These are phyloP conservation scores for Saccharomyces hybrid DNA, from an alignment of 1,139 yeast genomes.

Conservation along the genomic window DNA sequence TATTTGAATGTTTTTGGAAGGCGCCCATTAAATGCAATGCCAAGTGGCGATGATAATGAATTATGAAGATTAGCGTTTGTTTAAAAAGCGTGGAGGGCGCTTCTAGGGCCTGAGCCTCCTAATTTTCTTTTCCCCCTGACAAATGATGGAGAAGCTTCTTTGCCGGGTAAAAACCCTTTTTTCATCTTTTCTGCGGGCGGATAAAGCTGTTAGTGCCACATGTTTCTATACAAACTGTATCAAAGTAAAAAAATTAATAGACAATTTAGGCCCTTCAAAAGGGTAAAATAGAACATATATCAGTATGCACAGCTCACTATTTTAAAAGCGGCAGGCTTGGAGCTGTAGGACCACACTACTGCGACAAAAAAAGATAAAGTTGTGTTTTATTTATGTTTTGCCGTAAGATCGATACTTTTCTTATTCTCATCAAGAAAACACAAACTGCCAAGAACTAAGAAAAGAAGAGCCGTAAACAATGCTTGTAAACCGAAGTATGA, in stretches of 20 bases:
- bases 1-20: background rate
- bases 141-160: background rate
- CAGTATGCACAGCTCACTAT: background rate
- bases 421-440: background rate
- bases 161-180: slow-evolving; percentile 1
- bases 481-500: too few species aligned
- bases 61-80: background rate
- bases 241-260: background rate
- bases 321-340: background rate
- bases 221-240: background rate
- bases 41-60: background rate
- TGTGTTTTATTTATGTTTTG: too few species aligned
- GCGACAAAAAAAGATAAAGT: background rate
- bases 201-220: background rate
- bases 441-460: too few species aligned
- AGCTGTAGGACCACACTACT: background rate
- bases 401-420: background rate
- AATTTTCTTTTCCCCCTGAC: background rate
- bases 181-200: background rate
- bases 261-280: background rate
- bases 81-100: background rate
- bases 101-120: background rate
- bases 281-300: background rate
- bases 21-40: background rate
- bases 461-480: too few species aligned